Base-by-base conservation (phyloP, 2,329 filamentous ascomycete genomes). In the Pseudogymnoascus sp. region DNA sequence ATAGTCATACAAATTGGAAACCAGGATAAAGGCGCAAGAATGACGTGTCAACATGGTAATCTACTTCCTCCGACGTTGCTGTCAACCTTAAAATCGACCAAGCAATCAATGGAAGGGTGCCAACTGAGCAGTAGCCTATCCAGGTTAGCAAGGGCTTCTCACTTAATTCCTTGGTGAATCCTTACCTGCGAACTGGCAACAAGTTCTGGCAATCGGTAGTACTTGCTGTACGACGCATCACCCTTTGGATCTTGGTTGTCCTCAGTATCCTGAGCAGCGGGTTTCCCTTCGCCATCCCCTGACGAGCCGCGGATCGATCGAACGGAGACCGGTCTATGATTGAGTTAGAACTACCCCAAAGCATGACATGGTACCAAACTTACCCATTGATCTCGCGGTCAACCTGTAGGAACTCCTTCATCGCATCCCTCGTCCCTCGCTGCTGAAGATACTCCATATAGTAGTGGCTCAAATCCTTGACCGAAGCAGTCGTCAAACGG, bases 371-470 rank as follows among this genome's bases (percentile, higher is more conserved):
- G 13, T 41, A 17, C 26, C 31, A 21, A 17, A 71, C 84, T 74
- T 77, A 87, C 85, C 94, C 94, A 72, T 95, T 94, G 63, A 97
- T 84, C 73, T 96, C 89, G 44, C 86, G 84, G 71, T 99, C 93
- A 36, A 97, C 78, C 63, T 81, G 78, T 71, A 97, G 80, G 73
- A 92, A 96, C 68, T 92, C 88, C 74, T 92, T 90, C 77, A 95
- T 93, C 1, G 90, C 84, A 33, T 92, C 84, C 72, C 92, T 89
- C 64, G 84, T 86, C 11, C 93, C 92, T 60, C 89, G 82, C 68
- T 95, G 87, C 65, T 96, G 84, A 36, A 99, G 79, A 70, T 94
- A 97, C 10, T 81, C 78, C 78, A 97, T 85, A 74, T 97, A 99
- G 61, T 81, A 78, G 64, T 89, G 82, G 40, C 87, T 86, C 4